These are phyloP conservation scores for Dactylella cylindrospora DNA, from an alignment of 2,329 filamentous ascomycete genomes.

Conservation along the genomic window DNA sequence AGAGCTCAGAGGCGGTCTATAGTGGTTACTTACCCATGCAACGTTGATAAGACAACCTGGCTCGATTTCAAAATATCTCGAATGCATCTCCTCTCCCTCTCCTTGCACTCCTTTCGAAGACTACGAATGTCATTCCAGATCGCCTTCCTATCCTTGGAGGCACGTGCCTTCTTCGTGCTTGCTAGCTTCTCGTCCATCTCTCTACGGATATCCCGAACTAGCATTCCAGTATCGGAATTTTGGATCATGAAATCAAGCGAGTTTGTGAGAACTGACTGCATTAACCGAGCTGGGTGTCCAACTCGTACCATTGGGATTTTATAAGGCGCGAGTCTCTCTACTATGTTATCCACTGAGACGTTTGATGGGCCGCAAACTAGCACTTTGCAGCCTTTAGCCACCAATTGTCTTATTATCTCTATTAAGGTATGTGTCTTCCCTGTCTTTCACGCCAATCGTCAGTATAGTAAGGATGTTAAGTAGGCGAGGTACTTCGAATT, in stretches of 20 bases:
- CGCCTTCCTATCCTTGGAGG: slow-evolving; percentile 67
- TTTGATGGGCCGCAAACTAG: slow-evolving; percentile 67
- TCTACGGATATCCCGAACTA: slow-evolving; percentile 83
- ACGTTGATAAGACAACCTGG: slow-evolving; percentile 85
- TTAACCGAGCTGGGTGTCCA: slow-evolving; percentile 85
- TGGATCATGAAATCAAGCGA: slow-evolving; percentile 88
- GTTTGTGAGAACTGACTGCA: slow-evolving; percentile 84
- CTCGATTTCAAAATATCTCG: slow-evolving; percentile 71
- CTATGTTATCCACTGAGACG: slow-evolving; percentile 96
- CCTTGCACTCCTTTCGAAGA: slow-evolving; percentile 81
- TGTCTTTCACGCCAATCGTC: slow-evolving; percentile 59
- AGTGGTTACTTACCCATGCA: slow-evolving; percentile 65
- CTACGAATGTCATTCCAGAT: slow-evolving; percentile 86
- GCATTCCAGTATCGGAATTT: slow-evolving; percentile 82
- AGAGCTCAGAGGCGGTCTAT: not conserved
- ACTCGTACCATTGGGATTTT: slow-evolving; percentile 85
- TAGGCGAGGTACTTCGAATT: not conserved
- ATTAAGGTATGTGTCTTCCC: slow-evolving; percentile 97
- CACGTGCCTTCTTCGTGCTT: slow-evolving; percentile 82
- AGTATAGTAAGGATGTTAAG: not conserved
- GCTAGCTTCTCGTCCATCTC: slow-evolving; percentile 94
- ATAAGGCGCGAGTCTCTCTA: slow-evolving; percentile 82
- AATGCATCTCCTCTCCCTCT: slow-evolving; percentile 80
- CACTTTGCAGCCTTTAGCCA: slow-evolving; percentile 51
- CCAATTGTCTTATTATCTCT: slow-evolving; percentile 88